Conservation (phyloP, 2,329 filamentous ascomycete genomes). For the Phyllachora maydis region DNA sequence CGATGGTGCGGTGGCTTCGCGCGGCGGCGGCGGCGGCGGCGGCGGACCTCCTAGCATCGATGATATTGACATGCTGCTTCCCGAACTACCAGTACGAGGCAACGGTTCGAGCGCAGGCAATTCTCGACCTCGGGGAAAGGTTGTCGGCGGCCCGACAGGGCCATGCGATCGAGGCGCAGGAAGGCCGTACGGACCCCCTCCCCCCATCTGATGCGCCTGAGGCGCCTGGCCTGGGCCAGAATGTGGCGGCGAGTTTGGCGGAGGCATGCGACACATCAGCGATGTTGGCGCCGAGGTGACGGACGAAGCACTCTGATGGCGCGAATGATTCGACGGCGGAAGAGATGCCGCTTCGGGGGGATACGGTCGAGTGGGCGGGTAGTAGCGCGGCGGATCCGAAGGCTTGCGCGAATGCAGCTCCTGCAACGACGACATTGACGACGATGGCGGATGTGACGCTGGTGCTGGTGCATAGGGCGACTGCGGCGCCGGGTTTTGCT, state of each 20-base stretch:
- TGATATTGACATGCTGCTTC: slow-evolving; percentile 40
- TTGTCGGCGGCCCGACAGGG: slow-evolving; percentile 18
- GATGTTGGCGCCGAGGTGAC: slow-evolving; percentile 15
- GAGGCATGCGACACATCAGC: slow-evolving; percentile 23
- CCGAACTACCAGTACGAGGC: slow-evolving; percentile 21
- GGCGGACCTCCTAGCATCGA: slow-evolving; percentile 36
- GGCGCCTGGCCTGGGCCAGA: slow-evolving; percentile 7
- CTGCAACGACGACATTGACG: slow-evolving; percentile 9
- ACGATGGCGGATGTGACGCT: slow-evolving; percentile 7
- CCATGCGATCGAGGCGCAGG: slow-evolving; percentile 22
- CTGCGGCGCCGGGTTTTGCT: slow-evolving; percentile 6
- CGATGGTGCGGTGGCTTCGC: slow-evolving; percentile 12
- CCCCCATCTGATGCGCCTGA: slow-evolving; percentile 11
- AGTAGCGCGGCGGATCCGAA: slow-evolving; percentile 19
- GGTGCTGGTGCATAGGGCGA: too few relatives aligned
- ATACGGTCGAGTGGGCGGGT: slow-evolving; percentile 14
- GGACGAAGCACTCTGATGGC: slow-evolving; percentile 22
- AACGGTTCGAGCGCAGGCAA: slow-evolving; percentile 29
- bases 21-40: slow-evolving; percentile 16
- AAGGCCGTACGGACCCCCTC: slow-evolving; percentile 19
- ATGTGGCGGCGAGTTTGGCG: slow-evolving; percentile 21
- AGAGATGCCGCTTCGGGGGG: slow-evolving; percentile 10
- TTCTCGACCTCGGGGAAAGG: slow-evolving; percentile 27
- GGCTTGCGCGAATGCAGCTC: slow-evolving; percentile 14
- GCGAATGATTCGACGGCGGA: slow-evolving; percentile 14